Evolutionary conservation across 495 filamentous ascomycete genomes (phyloP), one percentile per base, ranked within the genome.

Genomic region (Trichoderma asperelloides): DNA sequence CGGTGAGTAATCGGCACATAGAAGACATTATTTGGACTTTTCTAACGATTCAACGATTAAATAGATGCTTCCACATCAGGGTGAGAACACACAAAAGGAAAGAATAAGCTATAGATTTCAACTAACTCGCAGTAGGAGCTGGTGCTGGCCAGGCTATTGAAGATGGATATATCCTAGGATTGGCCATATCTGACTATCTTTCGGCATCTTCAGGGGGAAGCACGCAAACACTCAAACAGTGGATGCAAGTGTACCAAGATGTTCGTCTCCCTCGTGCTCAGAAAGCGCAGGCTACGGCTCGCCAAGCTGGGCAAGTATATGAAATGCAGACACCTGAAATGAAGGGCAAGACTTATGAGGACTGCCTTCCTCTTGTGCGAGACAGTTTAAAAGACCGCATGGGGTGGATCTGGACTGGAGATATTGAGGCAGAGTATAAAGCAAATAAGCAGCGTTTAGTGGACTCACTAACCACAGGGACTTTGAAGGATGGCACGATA

Each of bases 181-280:
- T 13, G 5, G 55, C 55, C 25, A 60, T 60, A 60, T 49, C 68
- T 12, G 76, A 77, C 40, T 74, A 72, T 62, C 67, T 78, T 57
- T 33, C 63, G 9, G 57, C 51, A 43, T 69, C 30, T 21, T 16
- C 43, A 9, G 15, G 3, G 3, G 40, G 68, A 39, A 16, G 43
- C 1, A n/a, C 4, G 0, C 13, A 37, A 18, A 27, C 51, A 1
- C 67, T 78, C 21, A 62, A 69, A n/a, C 11, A 55, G n/a, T 79
- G 70, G 63, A 75, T 75, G 66, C 47, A 69, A 15, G 70, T 81
- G 2, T 80, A 81, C 62, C 77, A 81, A 70, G 63, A 67, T n/a
- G 76, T 79, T 1, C 74, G 79, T 3, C 66, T 77, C 5, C 78
- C 79, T 0, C 73, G 79, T 30, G 75, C 78, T 11, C 74, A 78